Conservation (phyloP, 2,329 filamentous ascomycete genomes). For the Exophiala mesophila region DNA sequence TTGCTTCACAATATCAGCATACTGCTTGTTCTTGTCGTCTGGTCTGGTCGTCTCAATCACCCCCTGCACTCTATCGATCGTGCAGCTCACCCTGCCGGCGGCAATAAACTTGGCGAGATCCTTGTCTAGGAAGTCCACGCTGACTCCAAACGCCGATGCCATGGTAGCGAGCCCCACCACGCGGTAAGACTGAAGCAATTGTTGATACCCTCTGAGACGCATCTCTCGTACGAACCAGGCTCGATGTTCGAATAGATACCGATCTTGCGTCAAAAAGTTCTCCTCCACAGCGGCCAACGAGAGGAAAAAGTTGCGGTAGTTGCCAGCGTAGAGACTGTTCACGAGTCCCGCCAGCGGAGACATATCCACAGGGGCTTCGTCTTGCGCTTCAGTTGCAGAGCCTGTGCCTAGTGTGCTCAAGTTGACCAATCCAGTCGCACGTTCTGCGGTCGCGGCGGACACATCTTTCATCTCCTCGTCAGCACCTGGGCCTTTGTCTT, state of each 20-base stretch:
- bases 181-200: slow-evolving; percentile 93
- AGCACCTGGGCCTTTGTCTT: slow-evolving; percentile 78
- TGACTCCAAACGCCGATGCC: slow-evolving; percentile 95
- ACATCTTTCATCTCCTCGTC: slow-evolving; percentile 71
- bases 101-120: slow-evolving; percentile 97
- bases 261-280: slow-evolving; percentile 87
- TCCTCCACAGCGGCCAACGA: slow-evolving; percentile 87
- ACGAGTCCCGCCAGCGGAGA: slow-evolving; percentile 81
- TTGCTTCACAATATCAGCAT: slow-evolving; percentile 95
- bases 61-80: slow-evolving; percentile 92
- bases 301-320: slow-evolving; percentile 91
- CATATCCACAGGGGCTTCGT: slow-evolving; percentile 82
- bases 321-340: slow-evolving; percentile 84
- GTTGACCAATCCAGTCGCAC: slow-evolving; percentile 73
- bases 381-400: slow-evolving; percentile 58
- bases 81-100: slow-evolving; percentile 87
- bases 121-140: slow-evolving; percentile 92
- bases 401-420: slow-evolving; percentile 73
- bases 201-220: slow-evolving; percentile 92
- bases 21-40: slow-evolving; percentile 99
- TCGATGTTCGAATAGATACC: slow-evolving; percentile 92
- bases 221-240: slow-evolving; percentile 98
- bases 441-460: slow-evolving; percentile 46
- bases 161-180: slow-evolving; percentile 96
- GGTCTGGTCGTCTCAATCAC: slow-evolving; percentile 97